These are phyloP conservation scores for Euphrasia confusa DNA, from an alignment of 257 asterid genomes.

Conservation along the genomic window DNA sequence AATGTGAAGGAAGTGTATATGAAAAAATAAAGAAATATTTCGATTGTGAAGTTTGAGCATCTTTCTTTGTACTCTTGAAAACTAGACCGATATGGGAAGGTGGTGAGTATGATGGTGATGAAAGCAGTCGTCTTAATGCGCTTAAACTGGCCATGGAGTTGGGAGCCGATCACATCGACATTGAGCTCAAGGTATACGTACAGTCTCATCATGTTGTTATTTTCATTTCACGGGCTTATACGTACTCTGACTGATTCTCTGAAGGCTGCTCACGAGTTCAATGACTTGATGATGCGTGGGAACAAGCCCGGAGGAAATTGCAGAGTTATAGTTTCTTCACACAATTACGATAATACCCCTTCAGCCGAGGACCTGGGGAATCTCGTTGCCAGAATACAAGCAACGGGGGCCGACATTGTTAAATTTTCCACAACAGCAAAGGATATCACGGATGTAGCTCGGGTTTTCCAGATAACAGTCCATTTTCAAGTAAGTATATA, in stretches of 20 bases:
- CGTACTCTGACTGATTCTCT: slow-evolving; percentile 21
- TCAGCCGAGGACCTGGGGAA: slow-evolving; percentile 74
- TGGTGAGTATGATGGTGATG: slow-evolving; percentile 88
- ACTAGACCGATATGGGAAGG: slow-evolving; percentile 96
- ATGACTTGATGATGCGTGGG: slow-evolving; percentile 41
- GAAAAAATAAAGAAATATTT: too few species aligned
- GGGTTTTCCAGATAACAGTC: slow-evolving; percentile 79
- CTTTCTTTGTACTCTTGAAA: not conserved
- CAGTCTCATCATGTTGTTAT: slow-evolving; percentile 5
- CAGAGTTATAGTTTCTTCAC: slow-evolving; percentile 87
- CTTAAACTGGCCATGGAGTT: slow-evolving; percentile 82
- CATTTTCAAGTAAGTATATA: slow-evolving; percentile 79
- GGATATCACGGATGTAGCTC: slow-evolving; percentile 84
- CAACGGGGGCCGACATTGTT: slow-evolving; percentile 93
- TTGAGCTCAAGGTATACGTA: slow-evolving; percentile 80
- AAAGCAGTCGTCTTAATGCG: slow-evolving; percentile 51
- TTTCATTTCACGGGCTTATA: too few species aligned
- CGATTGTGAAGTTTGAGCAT: too few species aligned
- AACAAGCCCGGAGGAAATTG: slow-evolving; percentile 54
- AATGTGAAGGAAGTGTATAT: not conserved
- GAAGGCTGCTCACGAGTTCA: slow-evolving; percentile 83
- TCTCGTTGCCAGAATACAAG: slow-evolving; percentile 93
- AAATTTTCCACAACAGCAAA: slow-evolving; percentile 89
- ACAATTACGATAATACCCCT: slow-evolving; percentile 81
- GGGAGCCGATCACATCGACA: slow-evolving; percentile 97